A percentile compares a stretch with the other conserved stretches of the same genome.
These are phyloP conservation scores for Cardamine resedifolia DNA, from an alignment of 345 rosid species.

Conservation along the genomic window DNA sequence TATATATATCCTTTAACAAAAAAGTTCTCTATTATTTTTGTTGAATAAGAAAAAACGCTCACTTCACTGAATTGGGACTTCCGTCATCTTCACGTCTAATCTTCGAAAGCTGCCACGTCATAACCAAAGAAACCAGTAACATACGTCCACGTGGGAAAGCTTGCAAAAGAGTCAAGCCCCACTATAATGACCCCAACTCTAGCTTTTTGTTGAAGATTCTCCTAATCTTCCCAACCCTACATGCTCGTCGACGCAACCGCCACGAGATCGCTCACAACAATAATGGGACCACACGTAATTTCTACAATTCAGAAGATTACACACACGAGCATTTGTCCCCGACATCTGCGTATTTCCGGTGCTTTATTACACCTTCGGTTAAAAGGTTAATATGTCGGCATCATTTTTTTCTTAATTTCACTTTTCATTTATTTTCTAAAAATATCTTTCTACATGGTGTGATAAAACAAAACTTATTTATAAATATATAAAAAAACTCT, in stretches of 20 bases:
- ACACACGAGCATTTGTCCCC: conserved; percentile 25
- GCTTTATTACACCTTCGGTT: conserved; percentile 32
- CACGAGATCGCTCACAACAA: conserved; percentile 16
- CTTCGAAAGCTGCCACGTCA: conserved; percentile 25
- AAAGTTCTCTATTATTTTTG: not conserved
- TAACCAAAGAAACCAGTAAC: not conserved
- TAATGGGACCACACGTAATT: not conserved
- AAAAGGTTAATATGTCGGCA: conserved; percentile 28
- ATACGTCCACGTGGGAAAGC: conserved; percentile 13
- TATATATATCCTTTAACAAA: too few species aligned
- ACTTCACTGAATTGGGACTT: not conserved
- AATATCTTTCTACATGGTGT: not conserved
- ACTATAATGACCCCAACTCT: conserved; percentile 9
- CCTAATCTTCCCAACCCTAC: conserved; percentile 17
- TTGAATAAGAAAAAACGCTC: not conserved
- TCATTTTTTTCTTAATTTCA: not conserved
- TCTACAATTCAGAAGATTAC: too few species aligned
- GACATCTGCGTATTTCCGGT: conserved; percentile 25
- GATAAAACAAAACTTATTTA: not conserved
- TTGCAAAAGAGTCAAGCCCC: conserved; percentile 34
- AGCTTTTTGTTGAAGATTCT: not conserved
- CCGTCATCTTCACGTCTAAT: conserved; percentile 35
- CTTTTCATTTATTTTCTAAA: not conserved
- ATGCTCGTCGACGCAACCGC: conserved; percentile 33
- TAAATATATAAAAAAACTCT: too few species aligned